Percentiles rank a stretch among this genome's conserved stretches.
phyloP scores from a whole-genome alignment of 139 green algal species.

The Volvox africanus region DNA sequence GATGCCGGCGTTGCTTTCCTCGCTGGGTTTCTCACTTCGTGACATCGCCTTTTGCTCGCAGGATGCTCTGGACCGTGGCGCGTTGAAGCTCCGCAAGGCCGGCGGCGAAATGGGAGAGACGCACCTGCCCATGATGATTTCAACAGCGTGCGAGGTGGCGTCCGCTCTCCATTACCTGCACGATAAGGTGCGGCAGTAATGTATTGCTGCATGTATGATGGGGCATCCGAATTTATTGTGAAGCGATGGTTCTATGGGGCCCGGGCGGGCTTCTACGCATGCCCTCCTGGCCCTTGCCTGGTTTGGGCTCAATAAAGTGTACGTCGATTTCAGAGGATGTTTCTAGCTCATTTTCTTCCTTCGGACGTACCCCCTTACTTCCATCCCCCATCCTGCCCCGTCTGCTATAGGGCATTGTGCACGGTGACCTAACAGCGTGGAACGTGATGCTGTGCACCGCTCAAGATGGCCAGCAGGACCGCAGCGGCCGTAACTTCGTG shows the following conservation, averaged over 20 bases:
- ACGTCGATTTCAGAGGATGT: no score
- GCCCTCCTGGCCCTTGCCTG: no score
- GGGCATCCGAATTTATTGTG: no score
- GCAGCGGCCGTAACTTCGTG: constrained; percentile 58
- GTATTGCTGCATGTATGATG: not conserved
- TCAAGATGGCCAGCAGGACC: not conserved
- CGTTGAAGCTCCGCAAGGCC: constrained; percentile 35
- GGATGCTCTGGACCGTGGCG: constrained; percentile 61
- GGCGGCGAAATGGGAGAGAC: constrained; percentile 34
- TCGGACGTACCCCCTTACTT: no score
- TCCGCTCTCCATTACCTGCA: constrained; percentile 73
- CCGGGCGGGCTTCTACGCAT: no score
- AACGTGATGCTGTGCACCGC: constrained; percentile 74
- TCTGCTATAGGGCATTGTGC: constrained; percentile 38
- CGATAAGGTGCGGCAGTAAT: constrained; percentile 8
- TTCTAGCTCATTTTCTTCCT: no score
- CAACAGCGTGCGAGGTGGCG: constrained; percentile 63
- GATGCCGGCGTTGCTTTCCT: no score
- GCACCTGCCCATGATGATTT: constrained; percentile 58
- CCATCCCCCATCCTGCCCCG: no score
- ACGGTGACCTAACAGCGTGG: constrained; percentile 70
- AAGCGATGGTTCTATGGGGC: no score
- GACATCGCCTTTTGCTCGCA: not conserved
- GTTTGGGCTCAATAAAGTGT: no score
- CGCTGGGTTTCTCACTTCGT: no score